Evolutionary conservation across 2,329 filamentous ascomycete genomes (phyloP).

Genomic region (Exophiala dermatitidis): DNA sequence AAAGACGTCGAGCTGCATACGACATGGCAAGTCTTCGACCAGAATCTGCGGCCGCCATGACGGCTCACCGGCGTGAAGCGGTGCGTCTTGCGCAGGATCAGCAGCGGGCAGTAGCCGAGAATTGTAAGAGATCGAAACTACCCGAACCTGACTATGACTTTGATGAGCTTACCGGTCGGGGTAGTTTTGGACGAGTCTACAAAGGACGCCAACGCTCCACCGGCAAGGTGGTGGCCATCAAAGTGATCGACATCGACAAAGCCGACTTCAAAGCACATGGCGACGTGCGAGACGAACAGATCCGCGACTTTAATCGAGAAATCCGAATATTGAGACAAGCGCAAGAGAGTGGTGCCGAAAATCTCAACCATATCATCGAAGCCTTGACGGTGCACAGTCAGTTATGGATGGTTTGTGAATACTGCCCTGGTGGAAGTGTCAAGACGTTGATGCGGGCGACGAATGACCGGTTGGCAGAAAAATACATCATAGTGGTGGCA

Average conservation of each 20-base stretch:
- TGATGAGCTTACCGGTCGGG: slow-evolving; percentile 47
- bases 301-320: slow-evolving; percentile 54
- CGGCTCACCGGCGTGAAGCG: slow-evolving; percentile 44
- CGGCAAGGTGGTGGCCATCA: slow-evolving; percentile 43
- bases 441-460: slow-evolving; percentile 51
- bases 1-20: slow-evolving; percentile 32
- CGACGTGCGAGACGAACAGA: slow-evolving; percentile 44
- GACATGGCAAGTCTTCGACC: slow-evolving; percentile 22
- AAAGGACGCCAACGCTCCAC: slow-evolving; percentile 39
- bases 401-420: slow-evolving; percentile 60
- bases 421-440: slow-evolving; percentile 59
- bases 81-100: slow-evolving; percentile 43
- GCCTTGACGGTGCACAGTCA: slow-evolving; percentile 58
- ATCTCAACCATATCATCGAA: slow-evolving; percentile 59
- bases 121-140: slow-evolving; percentile 41
- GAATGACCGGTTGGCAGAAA: slow-evolving; percentile 48
- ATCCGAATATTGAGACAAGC: slow-evolving; percentile 57
- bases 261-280: slow-evolving; percentile 42
- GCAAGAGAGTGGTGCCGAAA: slow-evolving; percentile 54
- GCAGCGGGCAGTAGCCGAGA: slow-evolving; percentile 40
- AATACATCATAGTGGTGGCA: slow-evolving; percentile 57
- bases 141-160: slow-evolving; percentile 43
- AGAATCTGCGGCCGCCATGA: slow-evolving; percentile 33
- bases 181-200: slow-evolving; percentile 46
- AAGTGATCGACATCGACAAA: slow-evolving; percentile 46